Evolutionary conservation across 352 stramenopile genomes (phyloP), one percentile per base, ranked within the genome.

Genomic region (Globisporangium acanthophoron): DNA sequence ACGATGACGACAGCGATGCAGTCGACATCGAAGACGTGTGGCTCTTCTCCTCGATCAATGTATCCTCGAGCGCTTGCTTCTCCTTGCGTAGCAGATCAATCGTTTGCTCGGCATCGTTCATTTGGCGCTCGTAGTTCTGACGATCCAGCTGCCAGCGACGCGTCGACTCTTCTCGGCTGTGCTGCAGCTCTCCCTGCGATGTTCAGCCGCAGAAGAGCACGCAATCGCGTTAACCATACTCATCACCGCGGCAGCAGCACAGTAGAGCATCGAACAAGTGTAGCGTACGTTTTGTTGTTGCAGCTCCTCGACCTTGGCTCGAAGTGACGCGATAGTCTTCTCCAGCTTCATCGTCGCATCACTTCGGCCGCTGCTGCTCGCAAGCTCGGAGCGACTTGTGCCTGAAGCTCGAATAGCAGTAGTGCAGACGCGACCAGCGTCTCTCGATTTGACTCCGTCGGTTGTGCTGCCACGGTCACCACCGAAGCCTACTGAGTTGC

Each of bases 271-370:
- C 29, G 6, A 29, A 15, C 11, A 9, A 15, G 3, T n/a, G 21
- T 3, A 31, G 8, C 76, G 65, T 83, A 88, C 80, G 73, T 91
- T 91, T 61, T 87, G 82, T 52, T 82, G 79, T 52, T 88, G 74
- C 3, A 88, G 64, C 56, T 88, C 78, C 64, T 91, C 78, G 6
- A 88, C 54, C 59, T 87, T 91, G 33, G 58, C 44, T 6, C 81
- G 76, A 0, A 91, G 66, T 18, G 71, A 71, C 24, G 61, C 66
- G 39, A 87, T 74, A 5, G 78, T 85, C n/a, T 62, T 73, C 52
- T 91, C 78, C 18, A 91, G 61, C 58, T 87, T 87, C 16, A 49
- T 50, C 20, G 76, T 62, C 16, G 56, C 53, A 53, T 79, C 66
- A 20, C 33, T 62, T 8, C 46, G 56, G 27, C 53, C 20, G 8